Conservation (phyloP, 2,329 filamentous ascomycete species). For the Ceratocystis colombiana region DNA sequence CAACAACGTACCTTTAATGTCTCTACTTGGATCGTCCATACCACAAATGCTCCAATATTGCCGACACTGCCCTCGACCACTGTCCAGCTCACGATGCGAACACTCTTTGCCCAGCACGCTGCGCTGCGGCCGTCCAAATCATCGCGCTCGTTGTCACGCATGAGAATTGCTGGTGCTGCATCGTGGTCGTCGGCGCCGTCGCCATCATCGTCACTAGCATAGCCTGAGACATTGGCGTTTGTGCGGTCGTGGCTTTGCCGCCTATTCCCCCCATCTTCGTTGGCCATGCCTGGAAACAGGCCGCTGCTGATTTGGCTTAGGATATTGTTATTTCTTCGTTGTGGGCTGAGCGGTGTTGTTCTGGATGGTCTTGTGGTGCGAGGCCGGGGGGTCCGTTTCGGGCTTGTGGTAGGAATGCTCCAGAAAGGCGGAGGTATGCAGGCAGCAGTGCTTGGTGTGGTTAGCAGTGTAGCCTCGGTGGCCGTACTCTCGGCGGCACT, state of each 20-base stretch:
- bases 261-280: background rate
- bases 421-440: slow-evolving; percentile 23
- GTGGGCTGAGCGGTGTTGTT: slow-evolving; percentile 4
- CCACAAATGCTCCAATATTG: slow-evolving; percentile 77
- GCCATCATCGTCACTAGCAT: slow-evolving; percentile 14
- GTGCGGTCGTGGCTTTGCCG: background rate
- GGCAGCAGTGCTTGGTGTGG: slow-evolving; percentile 16
- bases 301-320: background rate
- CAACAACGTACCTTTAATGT: slow-evolving; percentile 60
- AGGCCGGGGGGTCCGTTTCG: background rate
- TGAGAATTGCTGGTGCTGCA: slow-evolving; percentile 44
- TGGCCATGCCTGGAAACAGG: background rate
- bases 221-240: background rate
- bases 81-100: slow-evolving; percentile 48
- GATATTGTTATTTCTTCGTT: background rate
- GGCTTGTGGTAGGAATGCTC: slow-evolving; percentile 16
- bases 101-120: slow-evolving; percentile 56
- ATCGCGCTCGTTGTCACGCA: slow-evolving; percentile 52
- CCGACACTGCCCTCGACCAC: slow-evolving; percentile 48
- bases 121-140: slow-evolving; percentile 43
- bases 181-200: slow-evolving; percentile 10
- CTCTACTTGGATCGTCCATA: slow-evolving; percentile 84
- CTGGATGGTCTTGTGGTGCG: background rate
- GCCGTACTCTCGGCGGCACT: slow-evolving; percentile 21
- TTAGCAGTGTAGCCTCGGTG: slow-evolving; percentile 18